Base-by-base conservation (phyloP, 768 basidiomycete species). In the Suillus sp. region DNA sequence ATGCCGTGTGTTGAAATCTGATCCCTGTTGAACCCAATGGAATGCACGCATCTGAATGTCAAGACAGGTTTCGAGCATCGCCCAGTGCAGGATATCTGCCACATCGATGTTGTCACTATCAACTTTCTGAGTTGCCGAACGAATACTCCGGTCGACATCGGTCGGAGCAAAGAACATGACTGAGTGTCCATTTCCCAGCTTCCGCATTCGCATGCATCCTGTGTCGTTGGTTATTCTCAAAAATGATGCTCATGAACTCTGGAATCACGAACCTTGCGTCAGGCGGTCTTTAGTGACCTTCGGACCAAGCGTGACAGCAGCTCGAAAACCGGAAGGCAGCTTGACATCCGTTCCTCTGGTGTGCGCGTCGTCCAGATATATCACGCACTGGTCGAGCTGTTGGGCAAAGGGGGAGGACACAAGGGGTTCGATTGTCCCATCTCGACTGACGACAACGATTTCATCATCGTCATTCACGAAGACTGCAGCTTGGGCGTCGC, bases 131-230 rank as follows among this genome's bases (percentile, higher is more conserved):
- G 64, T 62, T 7, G 72, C 62, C 5, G 63, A 50, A n/a, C 78
- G 77, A 60, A 84, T 81, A 1, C 64, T 57, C 11, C 66, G 65
- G 59, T 80, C 77, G 4, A 83, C 72, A 51, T 83, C 81, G 0
- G 69, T 66, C 8, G 83, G 77, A 11, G 80, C 82, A 53, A 81
- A 80, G 66, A 84, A 83, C 61, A 79, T 70, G n/a, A 84, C 67
- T 2, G 83, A 80, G 60, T 84, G 83, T 0, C 79, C 80, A 11
- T 71, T 67, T 14, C 84, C 84, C 1, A 84, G 74, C 66, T 78
- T 75, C 3, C 84, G 76, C 83, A 84, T 83, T 14, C 83, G 74
- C 83, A 84, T 84, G 60, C 83, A 84, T 3, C 82, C 83, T 84
- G 25, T 27, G 3, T 25, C 16, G 25, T 56, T 18, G n/a, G 7